Base-by-base conservation (phyloP, 75 land plant species). In the Cupressus sempervirens region DNA sequence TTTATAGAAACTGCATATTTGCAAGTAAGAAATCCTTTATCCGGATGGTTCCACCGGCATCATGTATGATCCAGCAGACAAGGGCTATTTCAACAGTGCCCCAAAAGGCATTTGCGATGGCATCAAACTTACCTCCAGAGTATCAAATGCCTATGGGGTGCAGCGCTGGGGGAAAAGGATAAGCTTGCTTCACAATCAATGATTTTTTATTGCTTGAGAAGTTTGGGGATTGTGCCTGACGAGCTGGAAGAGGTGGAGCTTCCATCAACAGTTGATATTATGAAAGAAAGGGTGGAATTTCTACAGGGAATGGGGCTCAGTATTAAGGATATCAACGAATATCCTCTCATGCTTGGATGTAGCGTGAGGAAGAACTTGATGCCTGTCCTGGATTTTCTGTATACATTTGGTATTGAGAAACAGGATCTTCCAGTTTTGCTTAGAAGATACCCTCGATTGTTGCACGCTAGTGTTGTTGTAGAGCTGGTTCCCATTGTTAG, bases 241-340 rank as follows among this genome's bases (percentile, higher is more conserved):
- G 98, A 94, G 88, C 92, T 94, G 43, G 93, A 94, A 81, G 93
- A 92, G 7, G 83, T 96, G 46, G 98, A 96, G 86, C 95, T 96
- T 83, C 96, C 96, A 58, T 91, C 91, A 12, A 91, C 93, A 11
- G 86, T 94, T 65, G 96, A 94, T 4, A 91, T 96, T 70, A 92
- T 93, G 96, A 81, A 76, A 80, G 98, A 96, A 70, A 93, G 98
- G n/a, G 87, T 97, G n/a, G 99, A 94, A 43, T 97, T 95, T 16
- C 92, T 83, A 30, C 83, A 88, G 81, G 76, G 81, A 40, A 52
- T 94, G 3, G 97, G 97, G 0, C 85, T 96, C 58, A 87, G 89
- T 26, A 91, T 92, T 48, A 91, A 90, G 68, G 93, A 92, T 82
- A 91, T 96, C 29, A 96, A 95, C 84, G 88, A 86, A 26, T 96